phyloP scores from a whole-genome alignment of 495 filamentous ascomycete genomes.

The Apiosordaria backusii region DNA sequence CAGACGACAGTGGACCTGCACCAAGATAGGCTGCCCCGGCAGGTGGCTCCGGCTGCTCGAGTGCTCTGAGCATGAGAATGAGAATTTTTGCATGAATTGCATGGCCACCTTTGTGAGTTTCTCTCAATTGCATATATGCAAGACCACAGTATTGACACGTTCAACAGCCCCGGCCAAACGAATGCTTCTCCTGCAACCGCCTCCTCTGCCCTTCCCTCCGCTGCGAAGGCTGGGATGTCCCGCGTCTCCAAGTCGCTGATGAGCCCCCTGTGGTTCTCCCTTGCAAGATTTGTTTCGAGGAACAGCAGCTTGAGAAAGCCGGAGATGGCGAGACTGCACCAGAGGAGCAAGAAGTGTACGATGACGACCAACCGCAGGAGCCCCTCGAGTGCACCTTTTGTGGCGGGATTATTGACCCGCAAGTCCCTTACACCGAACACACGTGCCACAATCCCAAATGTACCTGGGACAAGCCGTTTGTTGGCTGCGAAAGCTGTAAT shows the following conservation, averaged over 20 bases:
- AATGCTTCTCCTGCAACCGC: background rate
- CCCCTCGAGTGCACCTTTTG: background rate
- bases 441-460: background rate
- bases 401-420: background rate
- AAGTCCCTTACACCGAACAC: background rate
- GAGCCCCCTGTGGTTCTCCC: background rate
- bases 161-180: no score
- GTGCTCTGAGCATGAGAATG: background rate
- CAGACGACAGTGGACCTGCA: background rate
- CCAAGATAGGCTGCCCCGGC: background rate
- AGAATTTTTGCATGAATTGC: no score
- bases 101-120: no score
- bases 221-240: background rate
- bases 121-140: no score
- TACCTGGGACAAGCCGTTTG: background rate
- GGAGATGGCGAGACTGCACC: background rate
- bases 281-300: background rate
- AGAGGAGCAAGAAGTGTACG: background rate
- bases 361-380: background rate
- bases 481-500: background rate
- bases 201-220: background rate
- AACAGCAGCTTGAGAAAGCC: background rate
- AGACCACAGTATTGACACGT: no score
- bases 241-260: background rate
- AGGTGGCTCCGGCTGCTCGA: background rate